Conservation (phyloP, 2,329 filamentous ascomycete species). For the Magnaporthiopsis incrustans region DNA sequence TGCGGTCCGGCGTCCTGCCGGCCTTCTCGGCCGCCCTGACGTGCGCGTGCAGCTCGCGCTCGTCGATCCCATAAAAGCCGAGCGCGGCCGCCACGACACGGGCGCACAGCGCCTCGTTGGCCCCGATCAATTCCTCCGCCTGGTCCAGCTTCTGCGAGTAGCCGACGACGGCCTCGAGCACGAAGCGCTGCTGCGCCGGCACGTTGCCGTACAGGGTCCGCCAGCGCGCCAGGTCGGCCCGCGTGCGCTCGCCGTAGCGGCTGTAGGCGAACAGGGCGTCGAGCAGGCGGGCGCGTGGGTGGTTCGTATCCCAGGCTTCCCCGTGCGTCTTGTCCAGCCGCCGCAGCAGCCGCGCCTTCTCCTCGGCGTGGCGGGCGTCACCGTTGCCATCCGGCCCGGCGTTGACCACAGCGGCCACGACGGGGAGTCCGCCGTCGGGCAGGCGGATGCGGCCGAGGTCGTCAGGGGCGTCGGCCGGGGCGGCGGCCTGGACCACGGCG, state of each 20-base stretch:
- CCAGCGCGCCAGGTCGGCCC: conserved; percentile 27
- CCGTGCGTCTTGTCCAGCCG: conserved; percentile 22
- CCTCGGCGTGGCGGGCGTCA: conserved; percentile 8
- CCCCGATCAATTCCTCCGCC: conserved; percentile 31
- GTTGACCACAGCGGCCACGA: neutral
- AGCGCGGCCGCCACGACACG: conserved; percentile 36
- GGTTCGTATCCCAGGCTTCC: conserved; percentile 23
- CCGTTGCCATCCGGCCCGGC: no score
- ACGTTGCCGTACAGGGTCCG: conserved; percentile 28
- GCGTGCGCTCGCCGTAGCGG: conserved; percentile 25
- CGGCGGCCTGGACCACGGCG: neutral
- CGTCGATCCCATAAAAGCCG: conserved; percentile 35
- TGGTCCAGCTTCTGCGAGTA: conserved; percentile 46
- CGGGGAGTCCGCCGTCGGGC: neutral
- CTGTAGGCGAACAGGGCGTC: conserved; percentile 30
- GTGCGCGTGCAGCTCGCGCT: conserved; percentile 36
- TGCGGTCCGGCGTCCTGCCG: conserved; percentile 25
- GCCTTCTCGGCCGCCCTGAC: conserved; percentile 28
- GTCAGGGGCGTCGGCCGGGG: no score
- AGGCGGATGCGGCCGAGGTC: neutral
- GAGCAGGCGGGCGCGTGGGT: conserved; percentile 30
- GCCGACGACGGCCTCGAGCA: conserved; percentile 47
- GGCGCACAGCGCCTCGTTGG: conserved; percentile 38
- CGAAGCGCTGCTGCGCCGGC: conserved; percentile 25
- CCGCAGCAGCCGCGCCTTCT: conserved; percentile 17